Evolutionary conservation across 176 grass and related monocot genomes (phyloP), one percentile per base, ranked within the genome.

Genomic region (Juncus inflexus): DNA sequence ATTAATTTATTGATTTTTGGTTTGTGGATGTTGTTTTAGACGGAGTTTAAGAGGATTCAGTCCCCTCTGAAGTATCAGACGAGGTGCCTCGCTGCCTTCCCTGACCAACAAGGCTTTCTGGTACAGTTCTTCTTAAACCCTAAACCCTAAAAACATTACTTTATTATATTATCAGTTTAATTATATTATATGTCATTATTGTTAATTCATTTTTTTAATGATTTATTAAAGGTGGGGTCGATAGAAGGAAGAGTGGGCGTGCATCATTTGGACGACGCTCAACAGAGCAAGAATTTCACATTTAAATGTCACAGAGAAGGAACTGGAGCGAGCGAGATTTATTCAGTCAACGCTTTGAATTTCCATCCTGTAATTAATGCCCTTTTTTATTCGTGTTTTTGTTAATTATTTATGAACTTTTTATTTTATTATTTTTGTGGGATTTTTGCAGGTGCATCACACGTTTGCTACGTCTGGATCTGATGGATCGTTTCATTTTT

Each of bases 261-360:
- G 42, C 91, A 96, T 80, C 91, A 96, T 80, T 78, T 96, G 11
- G 91, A 91, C 69, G 91, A 96, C 72, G 75, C 82, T 69, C 91
- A 91, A 75, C 79, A 90, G 78, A 88, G 70, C 78, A 96, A 86
- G 82, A 96, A 96, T 74, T 96, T 96, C 74, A 96, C 91, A 12
- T 96, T 96, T 81, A 96, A 90, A 80, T 90, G 91, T 49, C 91
- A 96, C 79, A 85, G 91, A 81, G 91, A 96, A 76, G 91, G 84
- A 58, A 83, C 76, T 65, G 75, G 84, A 80, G 84, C 78, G 55
- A 88, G 67, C 63, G 91, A 96, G 6, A 90, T 96, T 81, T 96
- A 88, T 76, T 83, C 91, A 64, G 91, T 96, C 64, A 96, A 96
- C 81, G 87, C 87, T 76, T 72, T 96, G 49, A 91, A 91, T 42